phyloP scores from a whole-genome alignment of 1,139 yeast genomes.

The Hansenula lynferdii region DNA sequence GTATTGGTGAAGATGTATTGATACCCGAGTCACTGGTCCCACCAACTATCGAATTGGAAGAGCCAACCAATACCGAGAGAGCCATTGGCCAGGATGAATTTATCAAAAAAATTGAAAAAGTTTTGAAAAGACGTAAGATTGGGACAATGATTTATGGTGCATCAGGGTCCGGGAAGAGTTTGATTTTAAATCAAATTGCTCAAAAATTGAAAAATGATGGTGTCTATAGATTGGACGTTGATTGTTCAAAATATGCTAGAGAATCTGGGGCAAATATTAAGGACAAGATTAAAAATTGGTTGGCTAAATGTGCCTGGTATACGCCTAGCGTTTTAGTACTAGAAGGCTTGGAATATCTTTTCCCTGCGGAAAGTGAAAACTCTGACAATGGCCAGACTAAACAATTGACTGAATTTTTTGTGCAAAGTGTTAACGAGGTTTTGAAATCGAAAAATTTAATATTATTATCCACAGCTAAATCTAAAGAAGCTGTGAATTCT shows the following conservation, averaged over 20 bases:
- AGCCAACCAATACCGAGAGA: slow-evolving; percentile 6
- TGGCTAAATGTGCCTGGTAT: slow-evolving; percentile 70
- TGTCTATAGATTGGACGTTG: slow-evolving; percentile 39
- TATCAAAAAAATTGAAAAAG: slow-evolving; percentile 36
- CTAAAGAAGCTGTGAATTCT: slow-evolving; percentile 64
- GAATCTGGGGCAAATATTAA: slow-evolving; percentile 52
- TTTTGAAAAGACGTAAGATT: slow-evolving; percentile 41
- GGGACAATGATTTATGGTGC: slow-evolving; percentile 68
- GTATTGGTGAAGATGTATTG: slow-evolving; percentile 50
- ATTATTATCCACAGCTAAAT: slow-evolving; percentile 40
- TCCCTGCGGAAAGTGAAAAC: slow-evolving; percentile 72
- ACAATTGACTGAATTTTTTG: slow-evolving; percentile 35
- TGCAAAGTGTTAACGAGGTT: slow-evolving; percentile 34
- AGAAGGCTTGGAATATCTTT: slow-evolving; percentile 76
- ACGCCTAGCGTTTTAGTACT: slow-evolving; percentile 71
- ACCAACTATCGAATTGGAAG: slow-evolving; percentile 10
- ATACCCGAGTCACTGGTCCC: slow-evolving; percentile 46
- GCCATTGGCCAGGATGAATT: slow-evolving; percentile 58
- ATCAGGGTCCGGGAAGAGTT: slow-evolving; percentile 78
- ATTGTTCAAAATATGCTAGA: slow-evolving; percentile 52
- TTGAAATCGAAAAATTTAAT: slow-evolving; percentile 29
- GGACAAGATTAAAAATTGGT: slow-evolving; percentile 43
- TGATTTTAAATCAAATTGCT: slow-evolving; percentile 42
- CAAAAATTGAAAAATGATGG: slow-evolving; percentile 35
- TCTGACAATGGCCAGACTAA: slow-evolving; percentile 54